Conservation (phyloP, 2,329 filamentous ascomycete species). For the Intubia oerlemansii region DNA sequence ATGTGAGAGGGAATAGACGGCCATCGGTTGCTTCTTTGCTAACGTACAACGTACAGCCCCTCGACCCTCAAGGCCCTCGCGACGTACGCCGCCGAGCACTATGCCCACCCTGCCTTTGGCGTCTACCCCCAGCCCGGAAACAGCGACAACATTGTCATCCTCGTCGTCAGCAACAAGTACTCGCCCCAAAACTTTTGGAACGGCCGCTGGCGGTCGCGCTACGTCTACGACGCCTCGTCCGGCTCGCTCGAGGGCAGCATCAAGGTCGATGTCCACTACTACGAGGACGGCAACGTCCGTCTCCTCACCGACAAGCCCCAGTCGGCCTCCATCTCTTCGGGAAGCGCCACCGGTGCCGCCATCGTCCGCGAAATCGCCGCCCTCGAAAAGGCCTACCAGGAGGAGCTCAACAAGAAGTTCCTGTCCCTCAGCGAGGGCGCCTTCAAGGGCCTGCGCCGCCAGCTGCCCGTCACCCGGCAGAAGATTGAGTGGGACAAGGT, state of each 20-base stretch:
- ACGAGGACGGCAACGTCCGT: slow-evolving; percentile 95
- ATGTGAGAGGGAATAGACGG: slow-evolving; percentile 16
- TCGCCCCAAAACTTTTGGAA: slow-evolving; percentile 99
- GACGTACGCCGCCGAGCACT: slow-evolving; percentile 71
- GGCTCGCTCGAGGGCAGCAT: slow-evolving; percentile 54
- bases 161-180: slow-evolving; percentile 91
- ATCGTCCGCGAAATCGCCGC: slow-evolving; percentile 59
- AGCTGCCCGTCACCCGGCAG: slow-evolving; percentile 88
- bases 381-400: slow-evolving; percentile 82
- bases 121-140: slow-evolving; percentile 61
- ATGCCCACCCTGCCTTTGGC: slow-evolving; percentile 58
- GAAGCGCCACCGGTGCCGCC: slow-evolving; percentile 40
- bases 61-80: slow-evolving; percentile 61
- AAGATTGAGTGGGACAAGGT: slow-evolving; percentile 99
- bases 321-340: slow-evolving; percentile 33
- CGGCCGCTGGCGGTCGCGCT: slow-evolving; percentile 83
- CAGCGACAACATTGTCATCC: slow-evolving; percentile 57
- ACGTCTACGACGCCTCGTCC: slow-evolving; percentile 53
- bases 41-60: slow-evolving; percentile 32
- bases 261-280: slow-evolving; percentile 96
- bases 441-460: slow-evolving; percentile 81
- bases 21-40: background rate
- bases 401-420: slow-evolving; percentile 85
- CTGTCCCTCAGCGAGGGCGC: slow-evolving; percentile 74
- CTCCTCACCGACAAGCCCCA: slow-evolving; percentile 73